Base-by-base conservation (phyloP, 2,329 filamentous ascomycete genomes). In the Alternaria conjuncta region DNA sequence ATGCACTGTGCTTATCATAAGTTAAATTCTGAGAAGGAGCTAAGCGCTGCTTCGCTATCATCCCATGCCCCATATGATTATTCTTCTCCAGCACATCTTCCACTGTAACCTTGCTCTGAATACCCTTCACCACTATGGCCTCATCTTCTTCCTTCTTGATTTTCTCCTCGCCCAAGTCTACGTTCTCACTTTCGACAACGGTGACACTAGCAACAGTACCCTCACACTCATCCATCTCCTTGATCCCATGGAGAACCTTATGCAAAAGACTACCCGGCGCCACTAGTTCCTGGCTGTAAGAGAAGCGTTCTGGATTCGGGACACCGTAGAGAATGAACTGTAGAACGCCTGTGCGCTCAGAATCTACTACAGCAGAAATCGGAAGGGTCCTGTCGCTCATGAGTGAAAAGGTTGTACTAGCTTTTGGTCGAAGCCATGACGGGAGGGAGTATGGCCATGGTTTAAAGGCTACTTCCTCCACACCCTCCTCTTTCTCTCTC, bases 401-500 rank as follows among this genome's bases (percentile, higher is more conserved):
- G 46, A 47, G 12, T 25, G 45, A 61, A 43, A 64, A 71, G 28
- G 67, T 71, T 8, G 70, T 71, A 2, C 65, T 65, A 18, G 32
- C 26, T 10, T 57, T 41, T 5, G 67, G 70, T 32, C 32, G 56
- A 25, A 72, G 57, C 11, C 47, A 44, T 2, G 8, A 26, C 1
- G 67, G 69, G 4, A 70, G 64, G 3, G 11, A 55, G 55, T 63
- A 69, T n/a, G 59, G 65, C 67, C 65, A 67, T 4, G 62, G 57
- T 32, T 51, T 60, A n/a, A 23, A 53, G 8, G 9, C 8, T 21
- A 21, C 49, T 23, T 23, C 28, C 20, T n/a, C 32, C 15, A 36
- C 15, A 36, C 32, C 32, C 32, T 10, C 26, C n/a, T 44, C 18
- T 51, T 21, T n/a, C 21, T 21, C 18, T 18, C 26, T 18, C 32